phyloP scores from a whole-genome alignment of 2,329 filamentous ascomycete species.

The Nigrospora oryzae region DNA sequence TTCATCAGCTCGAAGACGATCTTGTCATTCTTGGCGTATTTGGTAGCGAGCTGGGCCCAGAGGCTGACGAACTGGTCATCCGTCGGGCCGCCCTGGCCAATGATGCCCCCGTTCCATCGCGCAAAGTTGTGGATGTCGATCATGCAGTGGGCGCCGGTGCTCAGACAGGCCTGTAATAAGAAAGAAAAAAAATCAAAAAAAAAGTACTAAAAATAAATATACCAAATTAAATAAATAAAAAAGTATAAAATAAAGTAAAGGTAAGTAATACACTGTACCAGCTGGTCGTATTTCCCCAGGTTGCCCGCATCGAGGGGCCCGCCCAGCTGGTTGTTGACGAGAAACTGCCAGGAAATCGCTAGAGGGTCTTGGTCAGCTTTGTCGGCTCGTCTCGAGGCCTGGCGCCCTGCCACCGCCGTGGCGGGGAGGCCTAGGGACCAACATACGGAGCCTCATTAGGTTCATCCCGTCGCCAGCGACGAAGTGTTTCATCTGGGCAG shows the following conservation, averaged over 20 bases:
- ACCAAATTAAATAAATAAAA: too few species aligned
- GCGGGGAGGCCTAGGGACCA: neutral
- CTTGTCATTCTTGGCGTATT: slow-evolving; percentile 45
- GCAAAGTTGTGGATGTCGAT: slow-evolving; percentile 52
- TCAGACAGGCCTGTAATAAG: slow-evolving; percentile 48
- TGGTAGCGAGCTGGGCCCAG: slow-evolving; percentile 49
- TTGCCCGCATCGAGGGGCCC: slow-evolving; percentile 38
- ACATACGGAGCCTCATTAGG: slow-evolving; percentile 43
- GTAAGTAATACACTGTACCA: too few species aligned
- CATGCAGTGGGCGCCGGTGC: slow-evolving; percentile 48
- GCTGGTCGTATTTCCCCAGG: slow-evolving; percentile 41
- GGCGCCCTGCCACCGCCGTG: neutral
- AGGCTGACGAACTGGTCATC: slow-evolving; percentile 49
- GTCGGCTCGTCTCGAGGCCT: neutral
- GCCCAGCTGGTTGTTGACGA: slow-evolving; percentile 43
- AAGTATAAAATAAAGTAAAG: too few species aligned
- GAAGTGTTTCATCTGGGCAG: slow-evolving; percentile 48
- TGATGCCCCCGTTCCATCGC: slow-evolving; percentile 52
- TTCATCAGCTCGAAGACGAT: slow-evolving; percentile 63
- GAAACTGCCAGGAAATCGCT: slow-evolving; percentile 51
- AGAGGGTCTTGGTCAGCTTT: neutral
- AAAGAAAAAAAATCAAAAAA: too few species aligned
- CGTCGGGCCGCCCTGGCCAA: slow-evolving; percentile 57
- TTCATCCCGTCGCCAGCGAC: slow-evolving; percentile 43
- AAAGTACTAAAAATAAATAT: too few species aligned